Evolutionary conservation across 768 basidiomycete genomes (phyloP).

Genomic region (Phallus indusiatus): DNA sequence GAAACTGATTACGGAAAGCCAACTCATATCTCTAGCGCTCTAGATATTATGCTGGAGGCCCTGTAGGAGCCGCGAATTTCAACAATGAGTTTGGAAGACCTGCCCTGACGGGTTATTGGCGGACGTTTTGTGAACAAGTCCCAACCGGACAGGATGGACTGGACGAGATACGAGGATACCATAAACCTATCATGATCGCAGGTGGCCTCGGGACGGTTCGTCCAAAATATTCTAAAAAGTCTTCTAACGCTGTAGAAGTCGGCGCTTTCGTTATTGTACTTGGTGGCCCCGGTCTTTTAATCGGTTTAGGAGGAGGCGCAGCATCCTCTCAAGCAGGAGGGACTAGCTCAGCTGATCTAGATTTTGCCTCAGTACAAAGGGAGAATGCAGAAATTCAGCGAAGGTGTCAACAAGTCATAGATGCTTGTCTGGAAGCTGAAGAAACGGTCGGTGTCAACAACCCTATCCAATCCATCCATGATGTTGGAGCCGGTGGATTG

Average conservation of each 20-base stretch:
- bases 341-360: conserved; percentile 81
- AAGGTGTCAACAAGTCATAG: conserved; percentile 94
- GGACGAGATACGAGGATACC: conserved; percentile 82
- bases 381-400: conserved; percentile 99
- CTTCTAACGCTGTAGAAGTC: conserved; percentile 45
- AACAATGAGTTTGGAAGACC: conserved; percentile 99
- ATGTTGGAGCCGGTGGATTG: conserved; percentile 94
- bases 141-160: conserved; percentile 39
- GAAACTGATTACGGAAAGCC: conserved; percentile 91
- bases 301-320: conserved; percentile 94
- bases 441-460: conserved; percentile 30
- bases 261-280: conserved; percentile 88
- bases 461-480: conserved; percentile 94
- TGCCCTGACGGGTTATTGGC: conserved; percentile 86
- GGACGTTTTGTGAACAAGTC: conserved; percentile 81
- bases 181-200: conserved; percentile 99
- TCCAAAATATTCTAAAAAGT: conserved; percentile 72
- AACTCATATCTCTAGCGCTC: conserved; percentile 79
- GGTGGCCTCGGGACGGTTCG: conserved; percentile 94
- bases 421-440: conserved; percentile 64
- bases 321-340: conserved; percentile 92
- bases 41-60: conserved; percentile 98
- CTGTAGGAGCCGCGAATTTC: conserved; percentile 90
- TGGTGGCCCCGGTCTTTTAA: conserved; percentile 93
- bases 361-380: conserved; percentile 95